A percentile compares a stretch with the other conserved stretches of the same genome.
These are phyloP conservation scores for Geotrichum phurueaensis DNA, from an alignment of 1,139 yeast genomes.

Conservation along the genomic window DNA sequence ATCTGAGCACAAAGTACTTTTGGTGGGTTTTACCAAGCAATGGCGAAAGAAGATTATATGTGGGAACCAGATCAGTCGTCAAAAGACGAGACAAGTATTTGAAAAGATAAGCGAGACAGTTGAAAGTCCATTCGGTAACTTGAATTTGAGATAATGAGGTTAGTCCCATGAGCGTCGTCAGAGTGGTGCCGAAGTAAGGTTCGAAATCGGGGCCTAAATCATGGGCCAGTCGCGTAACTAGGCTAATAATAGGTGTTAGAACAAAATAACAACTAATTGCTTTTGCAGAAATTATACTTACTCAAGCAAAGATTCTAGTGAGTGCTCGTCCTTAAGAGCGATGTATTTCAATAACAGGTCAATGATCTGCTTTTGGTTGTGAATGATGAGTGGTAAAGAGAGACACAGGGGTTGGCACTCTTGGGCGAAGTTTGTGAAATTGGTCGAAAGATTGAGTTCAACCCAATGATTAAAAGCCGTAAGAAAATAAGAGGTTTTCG, in stretches of 20 bases:
- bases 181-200: constrained; percentile 53
- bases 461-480: constrained; percentile 82
- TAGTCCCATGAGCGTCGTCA: constrained; percentile 48
- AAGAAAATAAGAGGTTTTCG: constrained; percentile 68
- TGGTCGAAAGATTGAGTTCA: constrained; percentile 74
- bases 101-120: constrained; percentile 79
- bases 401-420: constrained; percentile 52
- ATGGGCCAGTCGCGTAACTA: constrained; percentile 79
- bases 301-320: constrained; percentile 79
- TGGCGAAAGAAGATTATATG: constrained; percentile 62
- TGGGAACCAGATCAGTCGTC: constrained; percentile 57
- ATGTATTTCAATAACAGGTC: constrained; percentile 48
- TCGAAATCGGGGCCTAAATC: constrained; percentile 91
- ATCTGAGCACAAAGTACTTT: constrained; percentile 63
- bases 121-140: constrained; percentile 77
- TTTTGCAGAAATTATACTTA: constrained; percentile 21
- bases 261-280: neutral
- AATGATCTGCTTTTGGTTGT: constrained; percentile 62
- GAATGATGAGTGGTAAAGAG: constrained; percentile 74
- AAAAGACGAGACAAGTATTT: constrained; percentile 70
- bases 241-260: constrained; percentile 23
- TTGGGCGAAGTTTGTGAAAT: constrained; percentile 59
- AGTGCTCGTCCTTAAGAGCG: constrained; percentile 53
- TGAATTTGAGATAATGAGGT: constrained; percentile 48
- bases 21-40: constrained; percentile 47